These are phyloP conservation scores for Dactylellina cionopaga DNA, from an alignment of 2,329 filamentous ascomycete species.

Conservation along the genomic window DNA sequence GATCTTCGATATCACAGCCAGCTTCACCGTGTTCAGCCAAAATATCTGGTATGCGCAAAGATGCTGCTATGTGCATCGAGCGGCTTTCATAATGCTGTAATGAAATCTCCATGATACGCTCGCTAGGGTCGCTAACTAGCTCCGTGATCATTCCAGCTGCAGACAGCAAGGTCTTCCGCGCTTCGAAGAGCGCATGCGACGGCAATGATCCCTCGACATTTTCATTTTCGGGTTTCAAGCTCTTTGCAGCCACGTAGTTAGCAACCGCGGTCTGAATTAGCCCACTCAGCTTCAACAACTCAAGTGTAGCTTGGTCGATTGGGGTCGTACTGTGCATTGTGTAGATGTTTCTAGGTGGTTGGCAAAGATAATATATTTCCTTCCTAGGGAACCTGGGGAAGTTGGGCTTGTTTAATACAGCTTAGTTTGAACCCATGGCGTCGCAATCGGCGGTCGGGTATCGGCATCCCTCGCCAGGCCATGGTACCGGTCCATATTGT, in stretches of 20 bases:
- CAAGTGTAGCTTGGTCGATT: conserved; percentile 15
- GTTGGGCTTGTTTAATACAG: too few relatives aligned
- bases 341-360: too few relatives aligned
- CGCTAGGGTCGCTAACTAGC: conserved; percentile 59
- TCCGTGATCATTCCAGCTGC: conserved; percentile 60
- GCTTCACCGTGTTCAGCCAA: conserved; percentile 56
- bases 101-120: conserved; percentile 59
- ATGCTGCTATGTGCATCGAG: conserved; percentile 59
- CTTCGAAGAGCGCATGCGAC: conserved; percentile 58
- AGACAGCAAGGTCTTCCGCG: conserved; percentile 58
- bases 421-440: too few relatives aligned
- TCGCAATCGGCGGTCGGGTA: too few relatives aligned
- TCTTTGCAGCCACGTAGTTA: conserved; percentile 33
- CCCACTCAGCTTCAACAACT: conserved; percentile 27
- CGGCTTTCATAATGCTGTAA: conserved; percentile 60
- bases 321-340: conserved; percentile 9
- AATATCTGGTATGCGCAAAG: conserved; percentile 59
- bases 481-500: too few relatives aligned
- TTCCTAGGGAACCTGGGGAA: too few relatives aligned
- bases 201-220: conserved; percentile 56
- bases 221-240: conserved; percentile 21
- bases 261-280: conserved; percentile 21
- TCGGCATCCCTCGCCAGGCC: too few relatives aligned
- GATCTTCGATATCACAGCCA: conserved; percentile 56
- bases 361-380: too few relatives aligned